These are phyloP conservation scores for Metahyphopichia silvanorum DNA, from an alignment of 805 yeast species.

Conservation along the genomic window DNA sequence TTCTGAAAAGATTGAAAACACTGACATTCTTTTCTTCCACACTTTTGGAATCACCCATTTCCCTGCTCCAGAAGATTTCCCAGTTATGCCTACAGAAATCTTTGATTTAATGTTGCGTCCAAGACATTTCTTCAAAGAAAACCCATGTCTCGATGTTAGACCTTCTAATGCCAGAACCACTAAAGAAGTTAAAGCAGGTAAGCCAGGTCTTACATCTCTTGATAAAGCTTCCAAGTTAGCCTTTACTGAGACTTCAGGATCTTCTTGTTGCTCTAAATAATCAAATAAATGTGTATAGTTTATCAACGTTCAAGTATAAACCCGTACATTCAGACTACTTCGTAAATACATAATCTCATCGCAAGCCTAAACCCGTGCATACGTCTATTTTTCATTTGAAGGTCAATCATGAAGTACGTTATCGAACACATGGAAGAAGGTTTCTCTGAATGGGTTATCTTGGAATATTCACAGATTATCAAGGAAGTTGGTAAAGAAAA, in stretches of 20 bases:
- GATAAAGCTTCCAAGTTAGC: constrained; percentile 41
- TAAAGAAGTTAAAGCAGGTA: constrained; percentile 35
- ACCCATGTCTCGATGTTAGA: constrained; percentile 72
- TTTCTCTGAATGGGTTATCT: constrained; percentile 91
- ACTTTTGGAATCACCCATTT: constrained; percentile 83
- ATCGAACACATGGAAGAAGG: constrained; percentile 98
- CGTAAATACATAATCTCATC: too few species aligned
- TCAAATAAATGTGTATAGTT: too few species aligned
- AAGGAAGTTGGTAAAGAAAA: constrained; percentile 79
- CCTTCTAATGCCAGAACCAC: constrained; percentile 53
- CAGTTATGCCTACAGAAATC: constrained; percentile 85
- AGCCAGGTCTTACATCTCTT: constrained; percentile 28
- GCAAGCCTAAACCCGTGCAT: too few species aligned
- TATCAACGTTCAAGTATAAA: too few species aligned
- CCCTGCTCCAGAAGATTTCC: constrained; percentile 90
- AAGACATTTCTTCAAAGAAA: constrained; percentile 72
- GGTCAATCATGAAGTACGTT: constrained; percentile 70
- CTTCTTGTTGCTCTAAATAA: constrained; percentile 7
- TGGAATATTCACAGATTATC: constrained; percentile 82
- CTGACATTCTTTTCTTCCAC: constrained; percentile 74
- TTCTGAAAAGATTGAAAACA: constrained; percentile 52
- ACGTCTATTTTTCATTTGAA: too few species aligned
- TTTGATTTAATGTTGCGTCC: constrained; percentile 73
- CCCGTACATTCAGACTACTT: not conserved
- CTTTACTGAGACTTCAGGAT: constrained; percentile 22